Conservation (phyloP, 805 yeast species). For the Sugiyamaella floridensis region DNA sequence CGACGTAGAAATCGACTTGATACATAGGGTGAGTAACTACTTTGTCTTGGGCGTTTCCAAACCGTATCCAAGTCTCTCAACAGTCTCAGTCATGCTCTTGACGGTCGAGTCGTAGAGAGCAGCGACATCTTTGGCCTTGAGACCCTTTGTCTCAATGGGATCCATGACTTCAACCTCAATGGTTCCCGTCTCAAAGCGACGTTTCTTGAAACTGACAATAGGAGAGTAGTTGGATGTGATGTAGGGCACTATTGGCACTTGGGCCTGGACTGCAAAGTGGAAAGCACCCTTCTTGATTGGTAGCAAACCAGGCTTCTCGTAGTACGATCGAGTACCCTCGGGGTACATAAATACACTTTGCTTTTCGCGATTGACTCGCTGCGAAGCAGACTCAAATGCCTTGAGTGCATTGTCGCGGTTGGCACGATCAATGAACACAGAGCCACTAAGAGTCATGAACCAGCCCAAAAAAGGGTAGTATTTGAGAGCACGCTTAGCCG, state of each 20-base stretch:
- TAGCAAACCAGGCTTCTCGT: slow-evolving; percentile 57
- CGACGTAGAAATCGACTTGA: too few species aligned
- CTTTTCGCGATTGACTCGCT: slow-evolving; percentile 50
- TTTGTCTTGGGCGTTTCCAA: slow-evolving; percentile 1
- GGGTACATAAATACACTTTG: slow-evolving; percentile 88
- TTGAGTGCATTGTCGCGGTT: slow-evolving; percentile 67
- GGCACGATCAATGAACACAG: slow-evolving; percentile 82
- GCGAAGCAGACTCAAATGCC: slow-evolving; percentile 66
- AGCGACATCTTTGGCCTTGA: slow-evolving; percentile 66
- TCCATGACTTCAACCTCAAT: slow-evolving; percentile 73
- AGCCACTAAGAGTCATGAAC: slow-evolving; percentile 90
- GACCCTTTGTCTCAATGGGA: slow-evolving; percentile 66
- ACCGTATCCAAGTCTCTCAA: slow-evolving; percentile 29
- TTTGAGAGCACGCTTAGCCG: slow-evolving; percentile 80
- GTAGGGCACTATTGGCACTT: slow-evolving; percentile 81
- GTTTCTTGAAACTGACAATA: slow-evolving; percentile 52
- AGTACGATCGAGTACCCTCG: slow-evolving; percentile 91
- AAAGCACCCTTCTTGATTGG: slow-evolving; percentile 98
- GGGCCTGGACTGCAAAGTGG: slow-evolving; percentile 91
- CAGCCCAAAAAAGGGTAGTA: slow-evolving; percentile 90
- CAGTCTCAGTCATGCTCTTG: slow-evolving; percentile 45
- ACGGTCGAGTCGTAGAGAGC: slow-evolving; percentile 51
- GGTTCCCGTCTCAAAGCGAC: slow-evolving; percentile 68
- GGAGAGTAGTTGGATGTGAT: slow-evolving; percentile 82
- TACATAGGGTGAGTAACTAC: too few species aligned